Evolutionary conservation across 140 eudicot species (phyloP).

Genomic region (Bidens hawaiensis): DNA sequence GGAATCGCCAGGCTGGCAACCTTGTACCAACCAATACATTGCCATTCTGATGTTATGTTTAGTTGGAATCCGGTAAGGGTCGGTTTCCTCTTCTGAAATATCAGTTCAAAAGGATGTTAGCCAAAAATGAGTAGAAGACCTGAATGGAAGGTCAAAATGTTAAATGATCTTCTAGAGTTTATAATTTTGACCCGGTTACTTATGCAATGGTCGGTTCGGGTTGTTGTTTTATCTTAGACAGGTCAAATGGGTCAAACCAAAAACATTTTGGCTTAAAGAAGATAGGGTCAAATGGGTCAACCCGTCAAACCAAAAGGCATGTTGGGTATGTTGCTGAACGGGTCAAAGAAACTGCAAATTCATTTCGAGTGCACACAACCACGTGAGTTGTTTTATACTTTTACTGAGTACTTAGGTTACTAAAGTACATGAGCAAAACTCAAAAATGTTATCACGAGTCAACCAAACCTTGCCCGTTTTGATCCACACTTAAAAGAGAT

Average conservation of each 20-base stretch:
- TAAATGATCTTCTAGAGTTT: background rate
- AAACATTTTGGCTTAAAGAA: no score
- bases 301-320: background rate
- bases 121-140: background rate
- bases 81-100: slow-evolving; percentile 83
- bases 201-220: background rate
- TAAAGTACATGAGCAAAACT: background rate
- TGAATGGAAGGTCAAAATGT: no score
- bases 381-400: background rate
- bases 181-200: background rate
- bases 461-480: background rate
- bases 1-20: slow-evolving; percentile 88
- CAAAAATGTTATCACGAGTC: background rate
- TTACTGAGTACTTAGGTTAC: background rate
- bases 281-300: no score
- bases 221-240: no score
- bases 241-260: no score
- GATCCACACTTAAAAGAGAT: background rate
- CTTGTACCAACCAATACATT: slow-evolving; percentile 85
- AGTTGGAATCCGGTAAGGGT: slow-evolving; percentile 66
- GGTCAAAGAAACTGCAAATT: background rate
- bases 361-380: background rate
- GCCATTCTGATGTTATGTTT: slow-evolving; percentile 92
- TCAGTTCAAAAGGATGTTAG: slow-evolving; percentile 14
- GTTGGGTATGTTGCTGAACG: background rate